Evolutionary conservation across 73 alveolate species (phyloP).

Genomic region (Effrenium voratum): DNA sequence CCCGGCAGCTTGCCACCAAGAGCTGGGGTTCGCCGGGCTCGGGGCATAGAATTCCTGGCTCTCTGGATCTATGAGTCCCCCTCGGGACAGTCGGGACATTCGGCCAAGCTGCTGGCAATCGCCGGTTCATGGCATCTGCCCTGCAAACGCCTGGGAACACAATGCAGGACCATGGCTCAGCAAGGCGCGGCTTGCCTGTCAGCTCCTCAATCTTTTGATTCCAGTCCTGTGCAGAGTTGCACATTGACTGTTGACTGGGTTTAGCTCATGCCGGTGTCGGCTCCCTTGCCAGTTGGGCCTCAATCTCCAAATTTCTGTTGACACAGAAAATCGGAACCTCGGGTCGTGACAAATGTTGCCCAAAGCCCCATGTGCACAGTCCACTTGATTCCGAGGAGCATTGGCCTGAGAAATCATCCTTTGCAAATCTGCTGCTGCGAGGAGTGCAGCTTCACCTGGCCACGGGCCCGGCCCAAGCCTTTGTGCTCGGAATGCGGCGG

Average conservation of each 20-base stretch:
- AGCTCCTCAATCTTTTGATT: constrained; percentile 58
- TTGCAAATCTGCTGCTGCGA: constrained; percentile 38
- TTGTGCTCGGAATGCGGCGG: background rate
- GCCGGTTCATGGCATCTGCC: constrained; percentile 3
- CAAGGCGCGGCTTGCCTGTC: constrained; percentile 17
- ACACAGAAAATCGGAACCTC: constrained; percentile 78
- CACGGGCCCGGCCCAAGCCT: too few species aligned
- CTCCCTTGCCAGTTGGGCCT: background rate
- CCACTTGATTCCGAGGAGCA: background rate
- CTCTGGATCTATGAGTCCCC: background rate
- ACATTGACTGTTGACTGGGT: too few species aligned
- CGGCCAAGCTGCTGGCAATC: background rate
- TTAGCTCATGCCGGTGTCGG: background rate
- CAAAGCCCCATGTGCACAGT: background rate
- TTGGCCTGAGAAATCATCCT: constrained; percentile 61
- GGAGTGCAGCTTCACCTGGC: constrained; percentile 29
- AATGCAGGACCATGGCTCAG: background rate
- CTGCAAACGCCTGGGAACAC: background rate
- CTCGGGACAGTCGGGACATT: background rate
- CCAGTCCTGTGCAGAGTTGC: constrained; percentile 35
- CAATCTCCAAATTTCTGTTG: constrained; percentile 3
- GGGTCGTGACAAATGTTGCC: background rate
- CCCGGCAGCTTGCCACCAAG: constrained; percentile 36
- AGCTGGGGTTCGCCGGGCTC: background rate
- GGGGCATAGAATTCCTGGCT: background rate